Conservation (phyloP, 208 protist genomes). For the Tritrichomonas musculus region DNA sequence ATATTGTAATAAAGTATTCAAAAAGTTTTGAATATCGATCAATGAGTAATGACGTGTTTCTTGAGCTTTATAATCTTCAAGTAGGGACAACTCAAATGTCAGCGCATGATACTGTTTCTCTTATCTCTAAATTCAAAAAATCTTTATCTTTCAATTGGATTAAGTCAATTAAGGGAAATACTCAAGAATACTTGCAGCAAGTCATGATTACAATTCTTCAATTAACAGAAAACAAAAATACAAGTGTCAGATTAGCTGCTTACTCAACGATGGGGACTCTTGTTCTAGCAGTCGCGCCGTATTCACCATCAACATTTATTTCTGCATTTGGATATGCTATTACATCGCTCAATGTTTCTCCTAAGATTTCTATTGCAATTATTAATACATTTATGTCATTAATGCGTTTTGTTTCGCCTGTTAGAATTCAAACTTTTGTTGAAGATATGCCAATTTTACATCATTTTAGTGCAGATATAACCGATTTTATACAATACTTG, state of each 20-base stretch:
- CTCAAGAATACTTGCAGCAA: background rate
- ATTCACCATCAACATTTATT: background rate
- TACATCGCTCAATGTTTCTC: background rate
- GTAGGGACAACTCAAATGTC: no score
- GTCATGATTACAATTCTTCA: background rate
- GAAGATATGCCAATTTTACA: background rate
- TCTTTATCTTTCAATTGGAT: background rate
- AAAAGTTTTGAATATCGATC: no score
- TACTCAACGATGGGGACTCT: background rate
- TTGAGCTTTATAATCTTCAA: no score
- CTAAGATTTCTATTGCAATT: background rate
- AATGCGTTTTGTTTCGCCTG: background rate
- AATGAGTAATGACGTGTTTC: no score
- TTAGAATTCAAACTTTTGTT: background rate
- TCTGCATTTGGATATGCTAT: background rate
- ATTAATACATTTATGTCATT: conserved; percentile 23
- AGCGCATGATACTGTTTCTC: background rate
- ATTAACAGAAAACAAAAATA: background rate
- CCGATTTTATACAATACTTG: background rate
- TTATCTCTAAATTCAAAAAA: background rate
- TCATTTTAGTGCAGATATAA: background rate
- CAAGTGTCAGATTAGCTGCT: background rate
- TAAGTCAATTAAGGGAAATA: background rate
- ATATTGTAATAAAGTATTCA: no score
- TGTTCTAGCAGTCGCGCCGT: background rate